Evolutionary conservation across 2,329 filamentous ascomycete species (phyloP).

Genomic region (Coleophoma eucalyptorum): DNA sequence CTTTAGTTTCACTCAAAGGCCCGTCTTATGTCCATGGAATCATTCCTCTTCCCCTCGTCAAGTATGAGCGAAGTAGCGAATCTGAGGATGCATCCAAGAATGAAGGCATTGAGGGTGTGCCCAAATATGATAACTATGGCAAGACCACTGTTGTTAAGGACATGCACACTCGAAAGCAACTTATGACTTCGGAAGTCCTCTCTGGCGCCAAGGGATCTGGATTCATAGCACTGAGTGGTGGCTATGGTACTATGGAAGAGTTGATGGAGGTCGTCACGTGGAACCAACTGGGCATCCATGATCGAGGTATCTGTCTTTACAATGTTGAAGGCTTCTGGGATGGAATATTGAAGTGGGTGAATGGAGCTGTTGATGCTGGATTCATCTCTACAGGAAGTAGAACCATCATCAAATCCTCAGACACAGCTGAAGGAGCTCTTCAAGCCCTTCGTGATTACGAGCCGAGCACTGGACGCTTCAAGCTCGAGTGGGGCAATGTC

Average conservation of each 20-base stretch:
- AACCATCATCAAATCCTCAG: slow-evolving; percentile 75
- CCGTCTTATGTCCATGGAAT: slow-evolving; percentile 85
- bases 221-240: slow-evolving; percentile 84
- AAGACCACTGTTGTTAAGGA: slow-evolving; percentile 84
- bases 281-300: slow-evolving; percentile 96
- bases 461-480: slow-evolving; percentile 69
- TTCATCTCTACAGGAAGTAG: slow-evolving; percentile 72
- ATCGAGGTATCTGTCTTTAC: slow-evolving; percentile 71
- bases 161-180: slow-evolving; percentile 93
- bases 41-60: slow-evolving; percentile 81
- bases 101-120: slow-evolving; percentile 27
- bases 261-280: slow-evolving; percentile 88
- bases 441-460: slow-evolving; percentile 68
- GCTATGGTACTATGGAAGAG: slow-evolving; percentile 95
- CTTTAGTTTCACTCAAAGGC: slow-evolving; percentile 78
- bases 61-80: slow-evolving; percentile 66
- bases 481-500: slow-evolving; percentile 70
- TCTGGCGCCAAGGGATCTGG: slow-evolving; percentile 77
- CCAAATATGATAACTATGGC: slow-evolving; percentile 62
- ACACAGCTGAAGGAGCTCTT: slow-evolving; percentile 69
- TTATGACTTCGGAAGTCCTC: slow-evolving; percentile 89
- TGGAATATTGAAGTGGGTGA: slow-evolving; percentile 78
- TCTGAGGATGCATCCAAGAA: slow-evolving; percentile 42
- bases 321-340: slow-evolving; percentile 94
- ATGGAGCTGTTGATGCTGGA: slow-evolving; percentile 67